Conservation (phyloP, 2,329 filamentous ascomycete genomes). For the Massarina eburnea region DNA sequence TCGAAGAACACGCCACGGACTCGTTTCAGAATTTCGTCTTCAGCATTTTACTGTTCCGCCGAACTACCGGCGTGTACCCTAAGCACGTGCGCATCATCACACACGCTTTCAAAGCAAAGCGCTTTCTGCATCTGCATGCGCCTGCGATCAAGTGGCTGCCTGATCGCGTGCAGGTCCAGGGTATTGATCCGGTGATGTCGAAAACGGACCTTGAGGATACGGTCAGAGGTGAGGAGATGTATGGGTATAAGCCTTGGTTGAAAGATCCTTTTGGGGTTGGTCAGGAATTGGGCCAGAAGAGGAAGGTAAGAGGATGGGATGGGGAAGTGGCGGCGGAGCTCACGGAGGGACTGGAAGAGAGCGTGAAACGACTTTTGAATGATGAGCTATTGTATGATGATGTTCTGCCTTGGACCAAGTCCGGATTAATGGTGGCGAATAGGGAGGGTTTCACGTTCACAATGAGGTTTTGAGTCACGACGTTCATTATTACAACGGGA, state of each 20-base stretch:
- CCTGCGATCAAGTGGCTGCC: slow-evolving; percentile 48
- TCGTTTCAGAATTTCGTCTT: slow-evolving; percentile 85
- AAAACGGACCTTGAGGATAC: slow-evolving; percentile 39
- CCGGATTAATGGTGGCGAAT: neutral
- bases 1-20: slow-evolving; percentile 76
- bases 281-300: slow-evolving; percentile 41
- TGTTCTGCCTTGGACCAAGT: slow-evolving; percentile 28
- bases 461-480: too few relatives aligned
- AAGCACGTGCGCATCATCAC: slow-evolving; percentile 47
- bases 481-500: too few relatives aligned
- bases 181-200: slow-evolving; percentile 49
- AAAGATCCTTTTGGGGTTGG: slow-evolving; percentile 45
- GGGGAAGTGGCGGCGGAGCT: slow-evolving; percentile 17
- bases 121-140: slow-evolving; percentile 46
- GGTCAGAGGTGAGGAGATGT: slow-evolving; percentile 38
- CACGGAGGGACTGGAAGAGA: slow-evolving; percentile 26
- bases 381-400: slow-evolving; percentile 24
- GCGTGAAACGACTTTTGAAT: slow-evolving; percentile 27
- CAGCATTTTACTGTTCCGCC: slow-evolving; percentile 62
- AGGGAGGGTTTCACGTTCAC: too few relatives aligned
- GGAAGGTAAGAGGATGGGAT: slow-evolving; percentile 45
- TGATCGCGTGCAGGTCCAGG: slow-evolving; percentile 45
- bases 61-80: slow-evolving; percentile 44
- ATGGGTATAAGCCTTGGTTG: slow-evolving; percentile 42
- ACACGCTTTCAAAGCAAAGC: slow-evolving; percentile 50